Evolutionary conservation across 352 stramenopile genomes (phyloP).

Genomic region (Phytophthora sansomeana): DNA sequence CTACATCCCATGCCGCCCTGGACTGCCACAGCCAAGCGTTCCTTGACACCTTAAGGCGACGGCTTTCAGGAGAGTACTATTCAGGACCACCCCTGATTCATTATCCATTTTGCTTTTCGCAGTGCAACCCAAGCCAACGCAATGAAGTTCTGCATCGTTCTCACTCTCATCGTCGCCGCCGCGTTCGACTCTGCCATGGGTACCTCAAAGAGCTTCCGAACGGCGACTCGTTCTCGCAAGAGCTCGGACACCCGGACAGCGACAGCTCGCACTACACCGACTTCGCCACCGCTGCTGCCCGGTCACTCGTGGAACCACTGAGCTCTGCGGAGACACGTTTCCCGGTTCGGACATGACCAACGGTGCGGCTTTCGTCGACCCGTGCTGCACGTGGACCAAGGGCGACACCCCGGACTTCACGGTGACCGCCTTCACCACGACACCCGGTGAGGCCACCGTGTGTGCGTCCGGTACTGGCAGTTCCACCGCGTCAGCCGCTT

Average conservation of each 20-base stretch:
- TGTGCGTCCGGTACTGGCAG: background rate
- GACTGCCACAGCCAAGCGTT: slow-evolving; percentile 2
- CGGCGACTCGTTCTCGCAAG: slow-evolving; percentile 40
- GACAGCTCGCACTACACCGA: slow-evolving; percentile 35
- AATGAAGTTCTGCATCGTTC: slow-evolving; percentile 13
- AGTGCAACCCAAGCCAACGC: background rate
- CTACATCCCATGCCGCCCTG: no score
- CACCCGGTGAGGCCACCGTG: slow-evolving; percentile 8
- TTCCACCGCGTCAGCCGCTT: background rate
- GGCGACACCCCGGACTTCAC: slow-evolving; percentile 35
- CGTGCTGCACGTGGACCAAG: slow-evolving; percentile 25
- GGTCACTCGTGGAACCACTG: slow-evolving; percentile 19
- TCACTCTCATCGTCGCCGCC: slow-evolving; percentile 14
- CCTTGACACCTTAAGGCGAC: background rate
- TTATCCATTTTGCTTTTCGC: background rate
- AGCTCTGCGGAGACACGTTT: slow-evolving; percentile 14
- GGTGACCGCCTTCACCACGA: slow-evolving; percentile 24
- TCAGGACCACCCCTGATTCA: background rate
- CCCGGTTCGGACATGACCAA: slow-evolving; percentile 2
- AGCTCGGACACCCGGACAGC: slow-evolving; percentile 33
- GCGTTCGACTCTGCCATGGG: slow-evolving; percentile 8
- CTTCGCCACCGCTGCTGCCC: slow-evolving; percentile 37
- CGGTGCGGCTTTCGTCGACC: slow-evolving; percentile 42
- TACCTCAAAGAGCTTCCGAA: slow-evolving; percentile 43
- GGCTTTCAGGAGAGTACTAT: slow-evolving; percentile 1